Conservation (phyloP, 2,329 filamentous ascomycete species). For the Epichloe amarillans region DNA sequence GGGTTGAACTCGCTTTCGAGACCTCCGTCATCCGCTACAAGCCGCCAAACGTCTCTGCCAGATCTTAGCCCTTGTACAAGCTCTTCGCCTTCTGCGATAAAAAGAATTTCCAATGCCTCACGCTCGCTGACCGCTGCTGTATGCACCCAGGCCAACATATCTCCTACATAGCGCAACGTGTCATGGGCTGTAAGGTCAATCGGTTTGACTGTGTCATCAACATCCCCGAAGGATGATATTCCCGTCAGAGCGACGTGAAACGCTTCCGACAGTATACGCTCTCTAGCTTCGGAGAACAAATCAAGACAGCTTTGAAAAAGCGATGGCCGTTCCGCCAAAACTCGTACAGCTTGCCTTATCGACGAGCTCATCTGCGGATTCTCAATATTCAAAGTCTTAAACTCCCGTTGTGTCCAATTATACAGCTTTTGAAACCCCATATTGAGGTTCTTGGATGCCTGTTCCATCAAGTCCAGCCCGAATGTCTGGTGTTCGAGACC, state of each 20-base stretch:
- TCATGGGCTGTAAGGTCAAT: slow-evolving; percentile 93
- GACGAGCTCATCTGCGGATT: slow-evolving; percentile 83
- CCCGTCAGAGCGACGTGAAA: slow-evolving; percentile 86
- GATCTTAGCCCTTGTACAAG: slow-evolving; percentile 72
- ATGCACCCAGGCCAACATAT: slow-evolving; percentile 96
- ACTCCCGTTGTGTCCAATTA: slow-evolving; percentile 86
- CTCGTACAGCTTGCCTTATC: slow-evolving; percentile 70
- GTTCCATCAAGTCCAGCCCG: slow-evolving; percentile 82
- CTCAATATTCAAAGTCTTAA: slow-evolving; percentile 83
- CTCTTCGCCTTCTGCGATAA: slow-evolving; percentile 81
- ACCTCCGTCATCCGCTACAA: slow-evolving; percentile 44
- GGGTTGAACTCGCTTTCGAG: slow-evolving; percentile 58
- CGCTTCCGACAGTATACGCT: slow-evolving; percentile 73
- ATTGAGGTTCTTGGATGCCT: slow-evolving; percentile 76
- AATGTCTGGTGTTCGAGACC: slow-evolving; percentile 82
- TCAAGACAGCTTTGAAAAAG: slow-evolving; percentile 90
- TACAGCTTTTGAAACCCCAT: slow-evolving; percentile 91
- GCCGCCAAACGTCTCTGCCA: slow-evolving; percentile 68
- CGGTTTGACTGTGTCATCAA: slow-evolving; percentile 59
- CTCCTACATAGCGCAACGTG: slow-evolving; percentile 77
- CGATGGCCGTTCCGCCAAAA: slow-evolving; percentile 77
- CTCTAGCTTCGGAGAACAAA: slow-evolving; percentile 80
- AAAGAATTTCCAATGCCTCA: slow-evolving; percentile 82
- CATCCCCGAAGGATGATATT: slow-evolving; percentile 40
- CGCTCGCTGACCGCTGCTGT: slow-evolving; percentile 87